Percentiles rank a stretch among this genome's conserved stretches.
phyloP scores from a whole-genome alignment of 768 basidiomycete genomes.

The Trametes elegans region DNA sequence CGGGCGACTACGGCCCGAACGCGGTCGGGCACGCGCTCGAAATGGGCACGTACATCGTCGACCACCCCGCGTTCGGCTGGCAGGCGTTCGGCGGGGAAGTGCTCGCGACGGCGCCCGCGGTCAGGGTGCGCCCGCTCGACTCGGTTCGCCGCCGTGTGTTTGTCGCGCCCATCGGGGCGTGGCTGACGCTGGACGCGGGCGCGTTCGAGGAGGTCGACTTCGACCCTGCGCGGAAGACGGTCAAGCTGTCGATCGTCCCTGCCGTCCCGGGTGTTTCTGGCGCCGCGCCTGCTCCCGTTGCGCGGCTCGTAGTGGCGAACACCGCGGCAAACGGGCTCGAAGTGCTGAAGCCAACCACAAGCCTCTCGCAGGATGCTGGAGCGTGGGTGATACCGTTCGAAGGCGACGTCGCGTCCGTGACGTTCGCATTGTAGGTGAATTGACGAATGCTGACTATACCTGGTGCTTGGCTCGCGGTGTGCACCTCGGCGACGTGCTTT shows the following conservation, averaged over 20 bases:
- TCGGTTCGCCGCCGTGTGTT: conserved; percentile 50
- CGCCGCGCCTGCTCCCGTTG: conserved; percentile 46
- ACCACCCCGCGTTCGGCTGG: conserved; percentile 60
- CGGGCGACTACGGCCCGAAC: conserved; percentile 60
- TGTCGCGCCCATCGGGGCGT: conserved; percentile 46
- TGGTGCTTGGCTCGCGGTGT: too few relatives aligned
- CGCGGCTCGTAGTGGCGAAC: conserved; percentile 45
- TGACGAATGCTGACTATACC: too few relatives aligned
- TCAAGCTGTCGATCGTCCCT: conserved; percentile 42
- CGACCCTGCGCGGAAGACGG: conserved; percentile 37
- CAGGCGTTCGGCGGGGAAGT: conserved; percentile 56
- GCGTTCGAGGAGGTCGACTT: conserved; percentile 45
- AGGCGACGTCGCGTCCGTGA: conserved; percentile 35
- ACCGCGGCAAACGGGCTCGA: conserved; percentile 37
- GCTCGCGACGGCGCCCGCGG: conserved; percentile 38
- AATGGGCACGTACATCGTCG: conserved; percentile 41
- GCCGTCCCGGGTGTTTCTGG: conserved; percentile 36
- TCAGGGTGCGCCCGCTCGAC: conserved; percentile 46
- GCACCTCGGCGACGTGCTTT: too few relatives aligned
- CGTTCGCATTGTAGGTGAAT: conserved; percentile 13
- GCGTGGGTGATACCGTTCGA: conserved; percentile 46
- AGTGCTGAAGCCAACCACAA: conserved; percentile 39
- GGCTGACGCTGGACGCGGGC: conserved; percentile 50
- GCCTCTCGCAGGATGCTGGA: conserved; percentile 41
- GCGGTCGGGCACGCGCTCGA: conserved; percentile 55